Conservation (phyloP, 805 yeast species). For the Candida piceae region DNA sequence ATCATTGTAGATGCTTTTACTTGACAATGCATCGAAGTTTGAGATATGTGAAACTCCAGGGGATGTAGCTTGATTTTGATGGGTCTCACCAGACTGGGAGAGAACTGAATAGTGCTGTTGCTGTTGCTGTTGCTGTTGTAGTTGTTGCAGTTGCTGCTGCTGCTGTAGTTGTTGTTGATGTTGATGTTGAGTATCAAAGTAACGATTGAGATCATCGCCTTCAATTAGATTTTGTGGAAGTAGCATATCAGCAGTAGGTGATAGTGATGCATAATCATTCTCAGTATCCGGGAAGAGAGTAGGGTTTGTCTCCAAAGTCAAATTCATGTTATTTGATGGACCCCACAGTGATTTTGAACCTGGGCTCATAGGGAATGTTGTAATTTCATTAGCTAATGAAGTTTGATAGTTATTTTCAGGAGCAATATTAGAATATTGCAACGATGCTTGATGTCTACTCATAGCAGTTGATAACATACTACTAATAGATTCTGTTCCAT, state of each 20-base stretch:
- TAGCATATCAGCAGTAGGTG: constrained; percentile 21
- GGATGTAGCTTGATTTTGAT: constrained; percentile 4
- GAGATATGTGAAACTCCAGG: constrained; percentile 14
- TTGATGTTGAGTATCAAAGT: background rate
- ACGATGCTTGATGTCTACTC: constrained; percentile 17
- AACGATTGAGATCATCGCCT: constrained; percentile 16
- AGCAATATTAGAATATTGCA: constrained; percentile 3
- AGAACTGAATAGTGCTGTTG: background rate
- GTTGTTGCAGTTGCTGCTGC: background rate
- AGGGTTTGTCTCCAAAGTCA: constrained; percentile 5
- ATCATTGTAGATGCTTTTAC: constrained; percentile 7
- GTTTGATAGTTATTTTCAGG: constrained; percentile 12
- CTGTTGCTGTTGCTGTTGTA: background rate
- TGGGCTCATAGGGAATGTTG: constrained; percentile 11
- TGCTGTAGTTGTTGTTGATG: background rate
- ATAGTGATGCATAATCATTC: constrained; percentile 4
- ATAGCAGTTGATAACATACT: constrained; percentile 16
- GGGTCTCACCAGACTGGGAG: constrained; percentile 5
- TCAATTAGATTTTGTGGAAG: constrained; percentile 28
- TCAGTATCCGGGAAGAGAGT: background rate
- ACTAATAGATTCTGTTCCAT: constrained; percentile 13
- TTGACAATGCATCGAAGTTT: constrained; percentile 12
- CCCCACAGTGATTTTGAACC: constrained; percentile 9
- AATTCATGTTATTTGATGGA: constrained; percentile 4
- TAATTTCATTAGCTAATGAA: too few species aligned